These are phyloP conservation scores for Singerocomus rubriflavus DNA, from an alignment of 1,284 basidiomycete species.

Conservation along the genomic window DNA sequence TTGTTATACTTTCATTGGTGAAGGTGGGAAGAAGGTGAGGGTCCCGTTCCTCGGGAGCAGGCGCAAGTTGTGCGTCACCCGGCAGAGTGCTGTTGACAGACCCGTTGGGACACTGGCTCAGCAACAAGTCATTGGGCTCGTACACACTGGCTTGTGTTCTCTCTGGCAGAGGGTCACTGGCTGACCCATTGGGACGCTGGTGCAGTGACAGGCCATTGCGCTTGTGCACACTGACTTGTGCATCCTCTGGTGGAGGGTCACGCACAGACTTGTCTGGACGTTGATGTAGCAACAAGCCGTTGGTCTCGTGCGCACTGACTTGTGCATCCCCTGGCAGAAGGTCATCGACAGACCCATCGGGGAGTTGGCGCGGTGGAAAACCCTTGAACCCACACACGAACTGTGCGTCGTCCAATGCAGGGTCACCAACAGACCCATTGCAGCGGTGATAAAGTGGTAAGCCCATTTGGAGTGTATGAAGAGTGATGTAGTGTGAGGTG, in stretches of 20 bases:
- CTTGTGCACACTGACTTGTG: not conserved
- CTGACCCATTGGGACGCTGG: not conserved
- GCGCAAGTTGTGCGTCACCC: not conserved
- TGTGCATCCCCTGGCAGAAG: not conserved
- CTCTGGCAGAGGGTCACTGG: not conserved
- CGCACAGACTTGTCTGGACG: not conserved
- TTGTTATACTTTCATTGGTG: slow-evolving; percentile 36
- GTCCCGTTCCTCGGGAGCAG: slow-evolving; percentile 32
- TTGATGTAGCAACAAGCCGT: not conserved
- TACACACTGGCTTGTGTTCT: not conserved
- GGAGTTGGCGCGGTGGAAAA: slow-evolving; percentile 32
- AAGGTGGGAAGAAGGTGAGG: slow-evolving; percentile 63
- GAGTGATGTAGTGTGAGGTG: slow-evolving; percentile 1
- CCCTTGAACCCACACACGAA: slow-evolving; percentile 20
- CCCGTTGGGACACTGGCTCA: not conserved
- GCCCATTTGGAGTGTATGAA: slow-evolving; percentile 27
- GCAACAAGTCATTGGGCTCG: not conserved
- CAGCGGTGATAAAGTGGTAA: slow-evolving; percentile 33
- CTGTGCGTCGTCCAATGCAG: not conserved
- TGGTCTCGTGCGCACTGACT: not conserved
- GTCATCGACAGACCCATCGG: slow-evolving; percentile 9
- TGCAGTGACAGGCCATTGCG: not conserved
- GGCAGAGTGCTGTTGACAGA: not conserved
- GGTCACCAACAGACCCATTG: slow-evolving; percentile 12
- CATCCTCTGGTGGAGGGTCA: not conserved